Percentiles rank a stretch among this genome's conserved stretches.
These are phyloP conservation scores for Tylopilus sp. DNA, from an alignment of 1,284 basidiomycete genomes.

Conservation along the genomic window DNA sequence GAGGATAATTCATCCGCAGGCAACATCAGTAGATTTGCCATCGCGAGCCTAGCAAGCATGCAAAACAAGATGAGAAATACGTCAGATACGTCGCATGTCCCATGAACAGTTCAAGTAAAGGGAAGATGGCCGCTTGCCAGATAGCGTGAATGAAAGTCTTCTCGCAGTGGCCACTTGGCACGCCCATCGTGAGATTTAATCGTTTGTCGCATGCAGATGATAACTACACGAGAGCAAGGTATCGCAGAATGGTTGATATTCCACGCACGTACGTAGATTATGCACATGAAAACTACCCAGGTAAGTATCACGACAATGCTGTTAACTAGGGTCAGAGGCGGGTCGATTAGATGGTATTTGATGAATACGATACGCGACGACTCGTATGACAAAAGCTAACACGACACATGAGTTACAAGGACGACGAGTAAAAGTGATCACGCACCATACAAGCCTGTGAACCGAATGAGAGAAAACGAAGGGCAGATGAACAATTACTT, in stretches of 20 bases:
- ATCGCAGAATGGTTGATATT: slow-evolving; percentile 4
- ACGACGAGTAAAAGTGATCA: neutral
- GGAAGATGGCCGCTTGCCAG: too few species aligned
- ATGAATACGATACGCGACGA: slow-evolving; percentile 5
- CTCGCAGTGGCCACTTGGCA: too few species aligned
- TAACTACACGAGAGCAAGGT: neutral
- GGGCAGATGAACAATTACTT: slow-evolving; percentile 20
- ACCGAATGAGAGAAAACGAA: slow-evolving; percentile 1
- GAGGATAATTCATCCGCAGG: too few species aligned
- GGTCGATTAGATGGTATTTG: slow-evolving; percentile 15
- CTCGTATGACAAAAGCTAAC: neutral
- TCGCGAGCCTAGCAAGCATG: too few species aligned
- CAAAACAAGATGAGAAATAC: too few species aligned
- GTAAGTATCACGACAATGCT: slow-evolving; percentile 14
- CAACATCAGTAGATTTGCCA: too few species aligned
- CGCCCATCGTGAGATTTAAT: too few species aligned
- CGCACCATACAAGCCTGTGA: slow-evolving; percentile 13
- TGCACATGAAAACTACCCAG: slow-evolving; percentile 21
- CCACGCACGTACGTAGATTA: slow-evolving; percentile 13
- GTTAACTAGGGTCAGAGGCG: neutral
- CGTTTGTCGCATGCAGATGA: too few species aligned
- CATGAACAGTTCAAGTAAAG: too few species aligned
- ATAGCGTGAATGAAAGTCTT: too few species aligned
- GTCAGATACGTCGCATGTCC: too few species aligned
- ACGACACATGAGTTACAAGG: neutral